These are phyloP conservation scores for Klebsormidium nitens DNA, from an alignment of 139 green algal species.

Conservation along the genomic window DNA sequence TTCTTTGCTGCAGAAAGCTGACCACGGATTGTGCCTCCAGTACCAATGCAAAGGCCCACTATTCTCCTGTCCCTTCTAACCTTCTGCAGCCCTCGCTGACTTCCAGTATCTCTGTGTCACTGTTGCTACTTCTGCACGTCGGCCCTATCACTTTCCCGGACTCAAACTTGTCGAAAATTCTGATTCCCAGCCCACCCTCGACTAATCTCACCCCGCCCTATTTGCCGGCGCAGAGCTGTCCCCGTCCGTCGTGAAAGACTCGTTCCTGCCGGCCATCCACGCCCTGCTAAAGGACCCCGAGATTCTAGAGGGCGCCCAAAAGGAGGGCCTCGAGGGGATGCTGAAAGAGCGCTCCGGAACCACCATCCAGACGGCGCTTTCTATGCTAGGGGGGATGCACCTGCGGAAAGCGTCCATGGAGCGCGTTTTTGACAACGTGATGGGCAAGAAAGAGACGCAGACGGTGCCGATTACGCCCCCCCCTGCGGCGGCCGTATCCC, in stretches of 20 bases:
- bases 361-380: too few species aligned
- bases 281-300: conserved; percentile 11
- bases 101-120: conserved; percentile 1
- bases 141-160: not conserved
- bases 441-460: too few species aligned
- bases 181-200: not conserved
- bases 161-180: too few species aligned
- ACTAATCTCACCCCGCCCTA: conserved; percentile 2
- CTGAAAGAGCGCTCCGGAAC: conserved; percentile 1
- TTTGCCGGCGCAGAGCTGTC: conserved; percentile 4
- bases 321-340: conserved; percentile 5
- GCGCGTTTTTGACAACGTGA: too few species aligned
- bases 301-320: not conserved
- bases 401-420: too few species aligned
- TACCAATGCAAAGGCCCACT: not conserved
- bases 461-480: too few species aligned
- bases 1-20: too few species aligned
- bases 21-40: not conserved
- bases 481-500: too few species aligned
- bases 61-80: not conserved
- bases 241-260: not conserved
- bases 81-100: not conserved
- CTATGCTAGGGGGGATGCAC: too few species aligned
- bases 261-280: not conserved
- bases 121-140: conserved; percentile 5